Percentiles rank a stretch among this genome's conserved stretches.
phyloP scores from a whole-genome alignment of 805 yeast species.

The Candida insectalens region DNA sequence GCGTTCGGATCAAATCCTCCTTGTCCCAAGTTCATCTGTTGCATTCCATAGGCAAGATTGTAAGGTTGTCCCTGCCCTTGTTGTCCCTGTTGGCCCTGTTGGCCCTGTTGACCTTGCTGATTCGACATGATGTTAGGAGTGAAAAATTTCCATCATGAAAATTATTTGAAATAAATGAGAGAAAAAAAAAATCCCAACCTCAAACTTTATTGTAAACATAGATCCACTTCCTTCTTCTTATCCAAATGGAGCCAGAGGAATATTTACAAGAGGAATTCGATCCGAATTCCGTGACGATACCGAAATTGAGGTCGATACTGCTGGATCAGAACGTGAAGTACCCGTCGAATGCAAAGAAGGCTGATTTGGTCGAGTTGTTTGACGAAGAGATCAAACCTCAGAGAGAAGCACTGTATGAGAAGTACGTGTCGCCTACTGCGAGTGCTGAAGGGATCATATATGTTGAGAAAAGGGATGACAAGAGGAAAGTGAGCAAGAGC shows the following conservation, averaged over 20 bases:
- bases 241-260: constrained; percentile 25
- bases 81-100: constrained; percentile 4
- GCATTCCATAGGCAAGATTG: constrained; percentile 33
- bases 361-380: constrained; percentile 53
- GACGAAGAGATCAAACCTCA: constrained; percentile 41
- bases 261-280: constrained; percentile 45
- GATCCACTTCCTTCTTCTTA: neutral
- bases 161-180: neutral
- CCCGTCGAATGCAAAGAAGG: constrained; percentile 59
- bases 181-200: neutral
- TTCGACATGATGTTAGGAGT: too few relatives aligned
- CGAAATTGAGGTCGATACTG: constrained; percentile 61
- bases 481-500: neutral
- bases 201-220: neutral
- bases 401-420: constrained; percentile 30
- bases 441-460: constrained; percentile 16
- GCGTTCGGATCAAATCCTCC: constrained; percentile 38
- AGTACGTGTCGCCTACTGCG: constrained; percentile 15
- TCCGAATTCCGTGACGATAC: constrained; percentile 53
- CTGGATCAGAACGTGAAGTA: constrained; percentile 51
- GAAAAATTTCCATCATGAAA: too few relatives aligned
- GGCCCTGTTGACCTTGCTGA: constrained; percentile 7
- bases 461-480: neutral
- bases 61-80: constrained; percentile 20
- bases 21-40: constrained; percentile 28